Conservation (phyloP, 164 flowering plant genomes). For the Saururus chinensis region DNA sequence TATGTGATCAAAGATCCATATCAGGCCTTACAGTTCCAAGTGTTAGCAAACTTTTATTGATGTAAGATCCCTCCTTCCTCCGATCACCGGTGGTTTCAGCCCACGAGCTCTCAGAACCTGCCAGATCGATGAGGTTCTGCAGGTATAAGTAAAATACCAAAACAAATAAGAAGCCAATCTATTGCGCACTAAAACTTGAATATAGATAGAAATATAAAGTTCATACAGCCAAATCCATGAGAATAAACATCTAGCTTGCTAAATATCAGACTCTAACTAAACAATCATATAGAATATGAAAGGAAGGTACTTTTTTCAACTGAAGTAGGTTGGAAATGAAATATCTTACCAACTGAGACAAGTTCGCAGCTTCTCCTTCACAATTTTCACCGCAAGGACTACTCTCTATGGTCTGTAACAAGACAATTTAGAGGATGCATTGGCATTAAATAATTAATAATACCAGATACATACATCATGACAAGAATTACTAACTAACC, state of each 20-base stretch:
- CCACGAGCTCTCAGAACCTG: constrained; percentile 99
- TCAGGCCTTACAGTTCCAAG: constrained; percentile 90
- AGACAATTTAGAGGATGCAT: neutral
- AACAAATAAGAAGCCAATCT: constrained; percentile 18
- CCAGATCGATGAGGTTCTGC: constrained; percentile 99
- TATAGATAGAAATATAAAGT: neutral
- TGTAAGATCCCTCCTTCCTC: constrained; percentile 93
- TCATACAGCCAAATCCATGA: too few relatives aligned
- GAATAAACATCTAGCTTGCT: neutral
- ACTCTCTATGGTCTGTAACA: constrained; percentile 86
- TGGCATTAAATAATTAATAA: too few relatives aligned
- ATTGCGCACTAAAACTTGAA: neutral
- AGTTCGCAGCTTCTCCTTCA: constrained; percentile 79
- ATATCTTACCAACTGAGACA: constrained; percentile 77
- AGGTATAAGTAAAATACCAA: constrained; percentile 31
- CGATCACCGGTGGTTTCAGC: constrained; percentile 93
- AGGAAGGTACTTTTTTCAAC: neutral
- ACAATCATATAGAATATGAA: neutral
- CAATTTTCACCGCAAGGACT: constrained; percentile 76
- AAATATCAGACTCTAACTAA: neutral
- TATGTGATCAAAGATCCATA: neutral
- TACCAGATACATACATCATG: too few relatives aligned
- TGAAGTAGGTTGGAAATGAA: neutral
- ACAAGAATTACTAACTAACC: too few relatives aligned
- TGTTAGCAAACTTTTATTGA: constrained; percentile 89